Evolutionary conservation across 2,329 filamentous ascomycete species (phyloP).

Genomic region (Ophiostoma sp.): DNA sequence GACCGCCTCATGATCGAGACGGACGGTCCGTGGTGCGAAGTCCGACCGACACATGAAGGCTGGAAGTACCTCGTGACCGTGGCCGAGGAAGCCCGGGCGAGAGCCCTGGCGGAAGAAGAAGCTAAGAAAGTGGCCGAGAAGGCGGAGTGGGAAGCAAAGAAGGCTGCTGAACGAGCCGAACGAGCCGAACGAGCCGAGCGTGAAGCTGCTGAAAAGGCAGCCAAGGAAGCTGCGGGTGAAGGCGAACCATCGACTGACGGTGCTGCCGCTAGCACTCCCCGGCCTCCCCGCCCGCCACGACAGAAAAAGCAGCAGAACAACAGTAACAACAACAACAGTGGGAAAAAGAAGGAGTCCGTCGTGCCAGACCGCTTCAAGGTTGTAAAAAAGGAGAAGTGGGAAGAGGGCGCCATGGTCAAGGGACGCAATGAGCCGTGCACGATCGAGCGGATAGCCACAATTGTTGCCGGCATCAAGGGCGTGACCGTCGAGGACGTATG

Average conservation of each 20-base stretch:
- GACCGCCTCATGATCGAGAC: conserved; percentile 89
- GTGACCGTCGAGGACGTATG: conserved; percentile 74
- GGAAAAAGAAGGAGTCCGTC: conserved; percentile 56
- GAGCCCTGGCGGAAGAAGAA: conserved; percentile 25
- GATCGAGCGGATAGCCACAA: conserved; percentile 81
- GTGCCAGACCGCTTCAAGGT: conserved; percentile 69
- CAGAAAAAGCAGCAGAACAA: conserved; percentile 27
- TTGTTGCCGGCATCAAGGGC: conserved; percentile 80
- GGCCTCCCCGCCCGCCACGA: conserved; percentile 23
- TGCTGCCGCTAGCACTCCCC: neutral
- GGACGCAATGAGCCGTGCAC: conserved; percentile 88
- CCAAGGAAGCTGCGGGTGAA: conserved; percentile 12
- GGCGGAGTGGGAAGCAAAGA: conserved; percentile 24
- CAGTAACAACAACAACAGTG: conserved; percentile 25
- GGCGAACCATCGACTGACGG: neutral
- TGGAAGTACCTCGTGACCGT: conserved; percentile 56
- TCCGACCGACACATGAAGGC: conserved; percentile 80
- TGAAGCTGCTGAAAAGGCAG: conserved; percentile 25
- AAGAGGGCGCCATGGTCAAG: conserved; percentile 82
- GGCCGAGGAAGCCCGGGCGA: conserved; percentile 26
- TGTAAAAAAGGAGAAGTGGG: conserved; percentile 96
- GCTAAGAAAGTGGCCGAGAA: conserved; percentile 17
- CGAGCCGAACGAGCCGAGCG: conserved; percentile 32
- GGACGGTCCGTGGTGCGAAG: conserved; percentile 96
- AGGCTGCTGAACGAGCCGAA: conserved; percentile 35